A percentile compares a stretch with the other conserved stretches of the same genome.
These are phyloP conservation scores for Gracilaria domingensis DNA, from an alignment of 23 red algal species.

Conservation along the genomic window DNA sequence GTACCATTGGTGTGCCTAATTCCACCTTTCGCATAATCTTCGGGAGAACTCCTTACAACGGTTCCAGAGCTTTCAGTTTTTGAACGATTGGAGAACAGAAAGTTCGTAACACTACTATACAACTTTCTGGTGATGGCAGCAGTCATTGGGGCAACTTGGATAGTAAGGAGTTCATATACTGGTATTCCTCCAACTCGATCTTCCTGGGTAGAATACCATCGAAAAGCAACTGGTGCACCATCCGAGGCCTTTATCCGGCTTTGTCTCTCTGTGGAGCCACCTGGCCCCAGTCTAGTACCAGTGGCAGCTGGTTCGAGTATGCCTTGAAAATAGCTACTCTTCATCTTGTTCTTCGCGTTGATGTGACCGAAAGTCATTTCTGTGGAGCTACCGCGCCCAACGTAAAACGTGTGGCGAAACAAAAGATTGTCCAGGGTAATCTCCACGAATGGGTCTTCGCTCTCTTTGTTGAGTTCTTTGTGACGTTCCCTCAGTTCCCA, in stretches of 20 bases:
- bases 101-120: conserved; percentile 62
- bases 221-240: conserved; percentile 87
- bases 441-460: conserved; percentile 70
- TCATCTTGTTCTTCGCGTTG: conserved; percentile 74
- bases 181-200: conserved; percentile 89
- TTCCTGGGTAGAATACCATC: conserved; percentile 77
- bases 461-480: conserved; percentile 66
- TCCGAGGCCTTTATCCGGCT: conserved; percentile 82
- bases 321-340: conserved; percentile 74
- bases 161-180: conserved; percentile 86
- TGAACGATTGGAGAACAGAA: conserved; percentile 64
- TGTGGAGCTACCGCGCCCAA: conserved; percentile 66
- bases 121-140: conserved; percentile 72
- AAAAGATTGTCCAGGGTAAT: conserved; percentile 74
- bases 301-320: conserved; percentile 68
- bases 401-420: conserved; percentile 78
- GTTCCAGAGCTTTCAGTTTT: background rate
- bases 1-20: conserved; percentile 10
- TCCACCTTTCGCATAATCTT: conserved; percentile 33
- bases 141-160: conserved; percentile 82
- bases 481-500: conserved; percentile 78
- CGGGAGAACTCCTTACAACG: background rate
- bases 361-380: conserved; percentile 90
- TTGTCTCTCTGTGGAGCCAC: background rate
- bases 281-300: conserved; percentile 12